Conservation (phyloP, 495 filamentous ascomycete species). For the Penicillium robsamsonii region DNA sequence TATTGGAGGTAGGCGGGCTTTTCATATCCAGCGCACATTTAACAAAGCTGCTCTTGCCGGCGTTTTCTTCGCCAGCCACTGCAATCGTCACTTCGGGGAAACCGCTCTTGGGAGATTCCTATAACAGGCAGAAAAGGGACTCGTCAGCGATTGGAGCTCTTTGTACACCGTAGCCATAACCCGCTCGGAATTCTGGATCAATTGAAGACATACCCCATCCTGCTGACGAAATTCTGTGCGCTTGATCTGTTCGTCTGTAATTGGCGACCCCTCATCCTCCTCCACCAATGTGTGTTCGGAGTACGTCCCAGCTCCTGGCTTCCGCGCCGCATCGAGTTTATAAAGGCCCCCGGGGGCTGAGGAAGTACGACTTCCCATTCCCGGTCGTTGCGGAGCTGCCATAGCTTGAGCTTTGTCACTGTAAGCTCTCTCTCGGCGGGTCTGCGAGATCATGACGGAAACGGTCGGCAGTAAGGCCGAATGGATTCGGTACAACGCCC, state of each 20-base stretch:
- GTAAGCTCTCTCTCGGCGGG: conserved; percentile 31
- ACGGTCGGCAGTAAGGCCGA: conserved; percentile 15
- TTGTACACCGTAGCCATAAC: background rate
- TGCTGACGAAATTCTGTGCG: conserved; percentile 14
- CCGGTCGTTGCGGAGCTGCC: conserved; percentile 29
- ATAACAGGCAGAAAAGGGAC: background rate
- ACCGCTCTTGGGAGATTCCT: conserved; percentile 30
- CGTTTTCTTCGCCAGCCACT: conserved; percentile 74
- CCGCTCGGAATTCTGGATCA: background rate
- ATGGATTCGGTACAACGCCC: conserved; percentile 18
- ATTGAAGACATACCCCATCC: conserved; percentile 20
- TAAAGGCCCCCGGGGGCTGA: conserved; percentile 38
- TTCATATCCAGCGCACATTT: conserved; percentile 73
- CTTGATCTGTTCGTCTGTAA: conserved; percentile 14
- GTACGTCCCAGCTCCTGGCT: conserved; percentile 21
- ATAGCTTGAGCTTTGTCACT: conserved; percentile 36
- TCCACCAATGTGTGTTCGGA: conserved; percentile 33
- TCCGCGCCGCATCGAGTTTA: conserved; percentile 27
- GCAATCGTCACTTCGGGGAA: conserved; percentile 72
- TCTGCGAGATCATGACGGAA: conserved; percentile 22
- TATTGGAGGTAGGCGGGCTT: conserved; percentile 52
- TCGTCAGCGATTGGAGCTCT: conserved; percentile 19
- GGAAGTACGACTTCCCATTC: conserved; percentile 33
- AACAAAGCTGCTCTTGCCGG: conserved; percentile 90
- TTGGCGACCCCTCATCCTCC: conserved; percentile 31